Evolutionary conservation across 768 basidiomycete genomes (phyloP).

Genomic region (Sporobolomyces pararoseus): DNA sequence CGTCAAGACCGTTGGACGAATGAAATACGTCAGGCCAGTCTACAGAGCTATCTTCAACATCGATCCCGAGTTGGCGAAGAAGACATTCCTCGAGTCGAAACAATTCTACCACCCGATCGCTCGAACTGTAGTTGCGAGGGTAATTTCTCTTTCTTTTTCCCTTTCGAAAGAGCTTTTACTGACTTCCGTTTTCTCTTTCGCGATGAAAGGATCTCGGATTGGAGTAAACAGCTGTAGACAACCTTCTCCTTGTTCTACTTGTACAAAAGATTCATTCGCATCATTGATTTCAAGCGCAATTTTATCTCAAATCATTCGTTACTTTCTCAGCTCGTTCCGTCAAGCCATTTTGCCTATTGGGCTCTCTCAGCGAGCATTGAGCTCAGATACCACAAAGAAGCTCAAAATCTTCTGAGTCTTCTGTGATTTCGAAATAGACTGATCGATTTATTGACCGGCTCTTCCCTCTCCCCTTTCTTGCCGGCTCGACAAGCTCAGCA

Average conservation of each 20-base stretch:
- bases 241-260: too few species aligned
- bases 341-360: too few species aligned
- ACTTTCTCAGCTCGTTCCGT: too few species aligned
- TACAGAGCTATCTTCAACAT: constrained; percentile 48
- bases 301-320: too few species aligned
- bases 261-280: too few species aligned
- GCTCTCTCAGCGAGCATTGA: too few species aligned
- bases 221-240: too few species aligned
- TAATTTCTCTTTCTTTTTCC: background rate
- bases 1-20: constrained; percentile 15
- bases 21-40: constrained; percentile 43
- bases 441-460: constrained; percentile 5
- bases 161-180: background rate
- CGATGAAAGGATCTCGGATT: constrained; percentile 16
- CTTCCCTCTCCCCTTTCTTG: background rate
- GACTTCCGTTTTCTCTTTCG: background rate
- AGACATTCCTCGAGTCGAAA: constrained; percentile 49
- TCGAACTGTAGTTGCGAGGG: constrained; percentile 48
- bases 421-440: too few species aligned
- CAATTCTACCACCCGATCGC: constrained; percentile 52
- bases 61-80: constrained; percentile 48
- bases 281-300: too few species aligned
- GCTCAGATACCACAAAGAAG: too few species aligned
- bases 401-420: too few species aligned
- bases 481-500: background rate